Evolutionary conservation across 495 filamentous ascomycete species (phyloP).

Genomic region (Staphylotrichum tortipilum): DNA sequence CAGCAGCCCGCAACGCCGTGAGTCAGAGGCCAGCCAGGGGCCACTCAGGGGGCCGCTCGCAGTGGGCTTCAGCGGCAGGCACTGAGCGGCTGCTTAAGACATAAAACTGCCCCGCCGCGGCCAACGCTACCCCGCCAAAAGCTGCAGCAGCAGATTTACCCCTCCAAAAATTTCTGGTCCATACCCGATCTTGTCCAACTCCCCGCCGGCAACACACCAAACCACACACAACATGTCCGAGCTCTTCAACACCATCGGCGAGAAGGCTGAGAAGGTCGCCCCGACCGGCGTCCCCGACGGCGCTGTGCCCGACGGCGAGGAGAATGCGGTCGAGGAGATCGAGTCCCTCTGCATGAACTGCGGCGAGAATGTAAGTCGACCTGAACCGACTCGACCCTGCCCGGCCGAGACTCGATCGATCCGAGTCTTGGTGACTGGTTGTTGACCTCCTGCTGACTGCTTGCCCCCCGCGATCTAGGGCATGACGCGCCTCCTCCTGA

Average conservation of each 20-base stretch:
- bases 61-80: too few species aligned
- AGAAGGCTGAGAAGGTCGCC: conserved; percentile 42
- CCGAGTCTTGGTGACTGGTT: too few species aligned
- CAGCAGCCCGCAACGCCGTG: too few species aligned
- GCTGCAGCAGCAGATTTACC: conserved; percentile 16
- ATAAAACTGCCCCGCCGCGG: conserved; percentile 18
- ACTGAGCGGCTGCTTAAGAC: too few species aligned
- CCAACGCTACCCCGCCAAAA: conserved; percentile 20
- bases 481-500: conserved; percentile 74
- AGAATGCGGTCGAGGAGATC: conserved; percentile 52
- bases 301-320: conserved; percentile 34
- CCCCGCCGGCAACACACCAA: conserved; percentile 4
- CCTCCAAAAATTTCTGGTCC: conserved; percentile 31
- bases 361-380: conserved; percentile 63
- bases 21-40: too few species aligned
- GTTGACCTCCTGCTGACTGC: conserved; percentile 5
- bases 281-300: conserved; percentile 23
- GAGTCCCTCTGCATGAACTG: conserved; percentile 42
- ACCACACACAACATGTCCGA: conserved; percentile 27
- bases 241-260: conserved; percentile 47
- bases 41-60: too few species aligned
- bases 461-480: conserved; percentile 51
- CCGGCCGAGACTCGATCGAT: too few species aligned
- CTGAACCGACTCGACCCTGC: too few species aligned
- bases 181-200: conserved; percentile 2